These are phyloP conservation scores for Glebionis coronaria DNA, from an alignment of 129 eudicot species.

Conservation along the genomic window DNA sequence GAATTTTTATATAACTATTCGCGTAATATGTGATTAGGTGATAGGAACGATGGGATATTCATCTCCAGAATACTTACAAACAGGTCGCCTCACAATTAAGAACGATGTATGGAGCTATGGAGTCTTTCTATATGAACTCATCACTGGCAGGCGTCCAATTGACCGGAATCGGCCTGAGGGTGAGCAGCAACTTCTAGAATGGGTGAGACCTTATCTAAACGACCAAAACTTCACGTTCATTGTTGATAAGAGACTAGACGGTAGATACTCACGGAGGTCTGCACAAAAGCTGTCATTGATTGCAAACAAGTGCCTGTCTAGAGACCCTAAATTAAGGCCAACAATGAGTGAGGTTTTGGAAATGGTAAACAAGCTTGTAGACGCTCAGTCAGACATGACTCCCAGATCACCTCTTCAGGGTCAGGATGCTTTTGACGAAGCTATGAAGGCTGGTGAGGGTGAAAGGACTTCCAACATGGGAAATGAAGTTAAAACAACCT, in stretches of 20 bases:
- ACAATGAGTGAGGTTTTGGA: conserved; percentile 76
- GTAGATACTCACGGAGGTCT: conserved; percentile 40
- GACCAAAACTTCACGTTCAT: conserved; percentile 54
- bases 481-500: conserved; percentile 35
- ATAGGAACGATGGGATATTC: conserved; percentile 86
- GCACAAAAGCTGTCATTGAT: conserved; percentile 57
- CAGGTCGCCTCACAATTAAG: conserved; percentile 66
- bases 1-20: background rate
- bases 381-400: conserved; percentile 22
- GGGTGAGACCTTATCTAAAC: conserved; percentile 71
- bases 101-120: conserved; percentile 84
- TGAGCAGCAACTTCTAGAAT: conserved; percentile 75
- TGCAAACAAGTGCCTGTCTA: conserved; percentile 67
- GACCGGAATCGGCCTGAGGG: conserved; percentile 61
- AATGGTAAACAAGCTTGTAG: conserved; percentile 46
- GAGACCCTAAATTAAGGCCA: conserved; percentile 60
- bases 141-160: conserved; percentile 70
- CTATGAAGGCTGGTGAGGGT: conserved; percentile 11
- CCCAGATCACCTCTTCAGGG: conserved; percentile 34
- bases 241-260: conserved; percentile 64
- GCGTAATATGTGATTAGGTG: too few relatives aligned
- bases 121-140: conserved; percentile 77
- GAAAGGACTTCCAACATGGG: conserved; percentile 8
- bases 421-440: conserved; percentile 7
- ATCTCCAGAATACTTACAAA: conserved; percentile 77